Base-by-base conservation (phyloP, 1,139 yeast species). In the Pichia sp. region DNA sequence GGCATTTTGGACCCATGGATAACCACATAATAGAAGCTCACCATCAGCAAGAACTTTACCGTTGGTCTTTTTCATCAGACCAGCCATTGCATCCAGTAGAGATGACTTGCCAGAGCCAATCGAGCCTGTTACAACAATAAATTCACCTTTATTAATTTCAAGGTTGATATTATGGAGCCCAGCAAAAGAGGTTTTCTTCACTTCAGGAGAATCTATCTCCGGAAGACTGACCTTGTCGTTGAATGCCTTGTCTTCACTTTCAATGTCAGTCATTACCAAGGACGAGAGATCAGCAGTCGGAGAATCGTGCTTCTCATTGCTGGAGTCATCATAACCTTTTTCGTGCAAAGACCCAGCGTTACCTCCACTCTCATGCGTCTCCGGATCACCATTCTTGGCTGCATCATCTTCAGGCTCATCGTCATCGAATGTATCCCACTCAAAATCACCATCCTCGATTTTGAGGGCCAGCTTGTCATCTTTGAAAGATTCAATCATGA, bases 1-100 rank as follows among this genome's bases (percentile, higher is more conserved):
- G 2, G 89, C 84, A 68, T 88, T 89, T 68, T 86, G 93, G 55
- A 88, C 82, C 96, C 96, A 90, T 16, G 93, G 90, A 49, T 68
- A 60, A 8, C 78, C 79, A 65, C 81, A 78, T 8, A 77, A 63
- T 51, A 78, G 61, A 23, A 74, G 58, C 0, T 76, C 65, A 2
- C 81, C 82, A 57, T 73, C 74, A 59, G 82, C 70, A 6, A 66
- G 63, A 15, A 83, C 75, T 0, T 65, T 29, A 23, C 92, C 92
- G 1, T 61, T 51, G 1, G 70, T 64, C 52, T 76, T 76, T 38
- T 74, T 72, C 85, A 85, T 84, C 53, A 75, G 73, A 2, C 90
- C 90, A 4, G 85, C 71, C 49, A 85, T 68, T 0, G 89, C 88
- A 58, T 75, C 72, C 32, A 85, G 72, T 49, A 85, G 71, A 1